Evolutionary conservation across 2,329 filamentous ascomycete genomes (phyloP).

Genomic region (Beauveria bassiana): DNA sequence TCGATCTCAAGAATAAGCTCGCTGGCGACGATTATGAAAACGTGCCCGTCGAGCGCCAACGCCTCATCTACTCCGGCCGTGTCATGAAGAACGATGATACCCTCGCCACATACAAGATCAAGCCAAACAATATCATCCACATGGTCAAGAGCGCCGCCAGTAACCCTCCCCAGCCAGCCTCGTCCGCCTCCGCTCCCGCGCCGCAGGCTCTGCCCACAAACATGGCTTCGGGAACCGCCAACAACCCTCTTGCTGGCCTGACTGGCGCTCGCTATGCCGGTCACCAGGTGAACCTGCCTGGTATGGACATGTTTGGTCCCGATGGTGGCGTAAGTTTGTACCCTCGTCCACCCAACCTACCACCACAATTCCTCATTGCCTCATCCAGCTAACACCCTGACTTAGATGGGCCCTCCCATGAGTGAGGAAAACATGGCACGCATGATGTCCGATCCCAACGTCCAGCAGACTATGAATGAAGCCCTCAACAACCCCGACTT

Average conservation of each 20-base stretch:
- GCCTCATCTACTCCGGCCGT: conserved; percentile 93
- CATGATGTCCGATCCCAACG: conserved; percentile 83
- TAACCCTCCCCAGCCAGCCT: conserved; percentile 49
- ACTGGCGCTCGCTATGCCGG: conserved; percentile 93
- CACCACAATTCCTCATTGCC: neutral
- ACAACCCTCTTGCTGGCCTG: conserved; percentile 82
- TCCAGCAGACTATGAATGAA: conserved; percentile 84
- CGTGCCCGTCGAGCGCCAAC: conserved; percentile 79
- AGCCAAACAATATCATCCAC: conserved; percentile 90
- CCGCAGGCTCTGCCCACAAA: conserved; percentile 54
- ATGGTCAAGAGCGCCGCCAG: conserved; percentile 94
- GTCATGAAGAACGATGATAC: conserved; percentile 94
- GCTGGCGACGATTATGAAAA: conserved; percentile 75
- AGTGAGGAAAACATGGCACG: conserved; percentile 70
- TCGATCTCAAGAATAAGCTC: conserved; percentile 85
- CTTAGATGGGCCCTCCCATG: conserved; percentile 83
- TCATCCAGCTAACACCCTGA: conserved; percentile 16
- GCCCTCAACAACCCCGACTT: conserved; percentile 92
- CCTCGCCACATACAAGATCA: conserved; percentile 83
- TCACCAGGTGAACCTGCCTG: conserved; percentile 73
- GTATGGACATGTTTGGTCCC: conserved; percentile 81
- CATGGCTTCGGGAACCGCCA: conserved; percentile 74
- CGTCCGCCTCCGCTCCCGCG: conserved; percentile 33
- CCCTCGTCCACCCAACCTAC: neutral
- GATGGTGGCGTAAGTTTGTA: conserved; percentile 74